Conservation (phyloP, 2,329 filamentous ascomycete species). For the Ophiostoma pallidulum region DNA sequence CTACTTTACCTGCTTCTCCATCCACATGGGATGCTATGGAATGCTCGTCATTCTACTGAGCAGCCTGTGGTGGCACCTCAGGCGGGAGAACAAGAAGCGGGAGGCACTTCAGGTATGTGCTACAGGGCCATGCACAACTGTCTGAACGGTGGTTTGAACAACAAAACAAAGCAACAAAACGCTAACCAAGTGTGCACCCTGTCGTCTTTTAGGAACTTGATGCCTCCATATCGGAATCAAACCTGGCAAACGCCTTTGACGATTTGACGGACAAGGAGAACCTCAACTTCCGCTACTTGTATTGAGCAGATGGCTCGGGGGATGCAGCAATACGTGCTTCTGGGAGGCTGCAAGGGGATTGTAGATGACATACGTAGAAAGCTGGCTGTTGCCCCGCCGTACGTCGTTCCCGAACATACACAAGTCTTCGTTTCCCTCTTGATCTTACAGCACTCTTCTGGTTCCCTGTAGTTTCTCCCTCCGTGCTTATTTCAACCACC, state of each 20-base stretch:
- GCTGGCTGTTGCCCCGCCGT: too few species aligned
- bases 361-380: too few species aligned
- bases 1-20: constrained; percentile 41
- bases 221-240: constrained; percentile 14
- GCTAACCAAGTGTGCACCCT: constrained; percentile 33
- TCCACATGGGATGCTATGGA: too few species aligned
- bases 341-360: too few species aligned
- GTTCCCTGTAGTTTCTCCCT: too few species aligned
- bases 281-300: constrained; percentile 49
- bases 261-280: constrained; percentile 56
- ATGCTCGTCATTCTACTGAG: too few species aligned
- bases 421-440: too few species aligned
- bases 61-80: background rate
- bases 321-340: too few species aligned
- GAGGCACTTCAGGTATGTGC: background rate
- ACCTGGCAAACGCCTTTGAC: constrained; percentile 47
- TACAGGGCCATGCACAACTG: background rate
- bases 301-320: constrained; percentile 14
- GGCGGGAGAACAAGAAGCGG: background rate
- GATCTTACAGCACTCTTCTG: too few species aligned
- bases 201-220: constrained; percentile 33
- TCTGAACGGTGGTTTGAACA: constrained; percentile 21
- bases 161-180: constrained; percentile 54
- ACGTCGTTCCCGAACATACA: too few species aligned
- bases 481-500: too few species aligned